Base-by-base conservation (phyloP, 2,329 filamentous ascomycete genomes). In the Diplodia seriata region DNA sequence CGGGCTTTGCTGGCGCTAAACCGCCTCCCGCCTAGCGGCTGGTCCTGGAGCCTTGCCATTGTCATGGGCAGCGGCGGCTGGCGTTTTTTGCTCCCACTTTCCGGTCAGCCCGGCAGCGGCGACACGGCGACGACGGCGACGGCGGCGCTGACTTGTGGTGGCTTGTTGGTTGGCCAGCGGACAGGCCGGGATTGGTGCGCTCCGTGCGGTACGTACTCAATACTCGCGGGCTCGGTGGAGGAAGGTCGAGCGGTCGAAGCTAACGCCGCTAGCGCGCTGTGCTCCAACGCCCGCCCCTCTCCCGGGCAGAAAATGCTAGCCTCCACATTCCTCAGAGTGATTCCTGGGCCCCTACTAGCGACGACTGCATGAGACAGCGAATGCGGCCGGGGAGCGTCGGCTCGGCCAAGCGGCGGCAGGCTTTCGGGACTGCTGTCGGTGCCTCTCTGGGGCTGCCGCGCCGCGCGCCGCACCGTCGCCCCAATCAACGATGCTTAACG, bases 191-290 rank as follows among this genome's bases (percentile, higher is more conserved):
- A 47, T 47, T 47, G 43, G 43, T 20, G 36, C 36, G 38, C 20
- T 29, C 40, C 43, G 18, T 43, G 33, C 36, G 57, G 57, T 62
- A 29, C 11, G 40, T 33, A 43, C 47, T 31, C 29, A 31, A 43
- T 50, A 63, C 43, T 47, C 3, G 9, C 7, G 33, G 33, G 2
- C 36, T n/a, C 18, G 8, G 18, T 31, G 26, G 26, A 51, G 59
- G 59, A 63, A 63, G 59, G 59, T 63, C 36, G 59, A 50, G 59
- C 59, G 59, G 59, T 51, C 38, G 31, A 31, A 29, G 43, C 59
- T 63, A 63, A 29, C 59, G 43, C 40, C 14, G 43, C 57, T 62
- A 63, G 59, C 59, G 40, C 20, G 54, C 54, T n/a, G 54, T 36
- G 15, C n/a, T 59, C 26, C 9, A 59, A 43, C 36, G 31, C 54